A percentile compares a stretch with the other conserved stretches of the same genome.
phyloP scores from a whole-genome alignment of 129 eudicot genomes.

The Flaveria trinervia region DNA sequence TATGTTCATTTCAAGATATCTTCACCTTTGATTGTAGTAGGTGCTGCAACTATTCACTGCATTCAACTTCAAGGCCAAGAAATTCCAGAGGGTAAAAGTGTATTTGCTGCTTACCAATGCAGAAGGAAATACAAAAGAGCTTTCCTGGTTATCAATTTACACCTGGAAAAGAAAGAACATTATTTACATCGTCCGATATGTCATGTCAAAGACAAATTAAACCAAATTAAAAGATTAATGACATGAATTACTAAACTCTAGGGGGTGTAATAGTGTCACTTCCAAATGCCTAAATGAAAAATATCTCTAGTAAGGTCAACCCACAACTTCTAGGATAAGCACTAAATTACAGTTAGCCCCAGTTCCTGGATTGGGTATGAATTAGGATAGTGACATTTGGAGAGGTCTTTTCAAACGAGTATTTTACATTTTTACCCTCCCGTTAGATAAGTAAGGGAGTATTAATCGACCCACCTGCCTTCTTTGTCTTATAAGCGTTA shows the following conservation, averaged over 20 bases:
- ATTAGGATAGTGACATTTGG: constrained; percentile 1
- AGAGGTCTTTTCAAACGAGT: constrained; percentile 2
- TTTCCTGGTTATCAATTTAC: not conserved
- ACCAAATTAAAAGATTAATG: not conserved
- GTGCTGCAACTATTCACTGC: constrained; percentile 14
- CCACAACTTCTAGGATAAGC: not conserved
- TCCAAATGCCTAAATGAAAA: not conserved
- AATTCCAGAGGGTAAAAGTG: not conserved
- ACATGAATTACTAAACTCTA: not conserved
- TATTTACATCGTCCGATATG: not conserved
- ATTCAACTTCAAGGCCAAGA: constrained; percentile 16
- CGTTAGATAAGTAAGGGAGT: not conserved
- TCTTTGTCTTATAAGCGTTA: constrained; percentile 57
- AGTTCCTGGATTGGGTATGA: constrained; percentile 12
- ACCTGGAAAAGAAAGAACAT: constrained; percentile 29
- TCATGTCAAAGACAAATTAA: not conserved
- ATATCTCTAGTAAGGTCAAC: not conserved
- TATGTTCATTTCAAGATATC: constrained; percentile 11
- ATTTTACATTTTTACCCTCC: constrained; percentile 7
- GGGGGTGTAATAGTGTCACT: too few species aligned
- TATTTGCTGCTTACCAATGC: constrained; percentile 9
- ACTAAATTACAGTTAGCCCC: constrained; percentile 24
- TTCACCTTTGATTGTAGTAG: constrained; percentile 14
- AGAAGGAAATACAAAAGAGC: constrained; percentile 11
- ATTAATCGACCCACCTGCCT: constrained; percentile 34